These are phyloP conservation scores for Bimuria novae-zelandiae DNA, from an alignment of 2,329 filamentous ascomycete species.

Conservation along the genomic window DNA sequence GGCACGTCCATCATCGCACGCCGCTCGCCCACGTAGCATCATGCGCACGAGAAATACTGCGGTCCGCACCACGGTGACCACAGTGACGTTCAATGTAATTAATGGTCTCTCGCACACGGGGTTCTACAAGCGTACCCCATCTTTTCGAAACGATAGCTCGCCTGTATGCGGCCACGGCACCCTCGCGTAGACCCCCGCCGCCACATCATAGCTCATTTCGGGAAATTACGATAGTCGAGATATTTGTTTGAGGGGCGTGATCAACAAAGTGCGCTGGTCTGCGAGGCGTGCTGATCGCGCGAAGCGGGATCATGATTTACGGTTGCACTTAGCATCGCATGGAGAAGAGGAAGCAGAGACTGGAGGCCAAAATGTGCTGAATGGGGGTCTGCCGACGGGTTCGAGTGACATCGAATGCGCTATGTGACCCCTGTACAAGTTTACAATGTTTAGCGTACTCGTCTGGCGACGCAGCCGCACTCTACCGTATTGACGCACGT, in stretches of 20 bases:
- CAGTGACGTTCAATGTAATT: too few species aligned
- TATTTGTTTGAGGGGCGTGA: background rate
- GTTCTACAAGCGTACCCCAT: background rate
- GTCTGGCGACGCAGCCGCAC: too few species aligned
- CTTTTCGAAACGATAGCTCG: conserved; percentile 7
- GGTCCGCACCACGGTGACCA: too few species aligned
- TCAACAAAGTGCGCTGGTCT: too few species aligned
- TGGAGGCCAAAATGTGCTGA: background rate
- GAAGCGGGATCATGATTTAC: too few species aligned
- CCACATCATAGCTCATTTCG: background rate
- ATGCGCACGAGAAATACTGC: background rate
- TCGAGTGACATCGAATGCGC: background rate
- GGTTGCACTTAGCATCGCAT: too few species aligned
- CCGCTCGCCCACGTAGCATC: conserved; percentile 2
- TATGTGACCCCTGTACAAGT: background rate
- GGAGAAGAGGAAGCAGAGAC: too few species aligned
- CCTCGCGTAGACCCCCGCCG: background rate
- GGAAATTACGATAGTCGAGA: conserved; percentile 9
- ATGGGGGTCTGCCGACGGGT: background rate
- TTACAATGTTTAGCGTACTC: too few species aligned
- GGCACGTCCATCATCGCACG: background rate
- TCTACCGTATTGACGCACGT: too few species aligned
- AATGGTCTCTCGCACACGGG: too few species aligned
- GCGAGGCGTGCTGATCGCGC: too few species aligned
- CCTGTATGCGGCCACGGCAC: too few species aligned